A percentile compares a stretch with the other conserved stretches of the same genome.
These are phyloP conservation scores for Brachypodium distachyon DNA, from an alignment of 202 grass and related monocot species.

Conservation along the genomic window DNA sequence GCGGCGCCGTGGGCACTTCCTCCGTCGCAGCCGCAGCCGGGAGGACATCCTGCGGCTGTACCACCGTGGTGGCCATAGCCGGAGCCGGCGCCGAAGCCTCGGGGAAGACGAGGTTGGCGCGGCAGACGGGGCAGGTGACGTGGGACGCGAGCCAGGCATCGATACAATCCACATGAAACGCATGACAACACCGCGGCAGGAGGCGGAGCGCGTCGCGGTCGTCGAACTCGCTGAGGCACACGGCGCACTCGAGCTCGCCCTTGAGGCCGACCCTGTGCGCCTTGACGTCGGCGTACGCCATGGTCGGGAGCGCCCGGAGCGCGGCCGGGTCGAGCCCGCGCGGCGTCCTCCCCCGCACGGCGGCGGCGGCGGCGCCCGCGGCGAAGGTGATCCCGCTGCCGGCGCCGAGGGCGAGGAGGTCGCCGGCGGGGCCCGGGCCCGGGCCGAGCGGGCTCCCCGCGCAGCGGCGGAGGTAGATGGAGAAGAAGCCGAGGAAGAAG, in stretches of 20 bases:
- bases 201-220: conserved; percentile 66
- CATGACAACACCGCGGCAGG: conserved; percentile 64
- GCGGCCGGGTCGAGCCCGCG: conserved; percentile 47
- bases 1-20: not conserved
- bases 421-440: not conserved
- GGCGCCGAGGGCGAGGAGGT: not conserved
- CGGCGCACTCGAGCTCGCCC: conserved; percentile 70
- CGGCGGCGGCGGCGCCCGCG: not conserved
- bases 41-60: not conserved
- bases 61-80: no score
- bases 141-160: conserved; percentile 81
- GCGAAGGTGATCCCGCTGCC: not conserved
- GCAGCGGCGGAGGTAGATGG: conserved; percentile 49
- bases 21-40: not conserved
- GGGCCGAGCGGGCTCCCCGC: not conserved
- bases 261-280: conserved; percentile 51
- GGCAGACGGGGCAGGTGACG: conserved; percentile 89
- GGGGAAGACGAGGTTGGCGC: conserved; percentile 31
- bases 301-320: conserved; percentile 49
- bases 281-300: conserved; percentile 76
- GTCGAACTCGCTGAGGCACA: conserved; percentile 91
- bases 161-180: conserved; percentile 81
- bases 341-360: conserved; percentile 1
- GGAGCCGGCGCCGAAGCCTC: not conserved
- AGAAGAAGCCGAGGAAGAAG: conserved; percentile 72